Evolutionary conservation across 2,329 filamentous ascomycete genomes (phyloP).

Genomic region (Colletotrichum siamense): DNA sequence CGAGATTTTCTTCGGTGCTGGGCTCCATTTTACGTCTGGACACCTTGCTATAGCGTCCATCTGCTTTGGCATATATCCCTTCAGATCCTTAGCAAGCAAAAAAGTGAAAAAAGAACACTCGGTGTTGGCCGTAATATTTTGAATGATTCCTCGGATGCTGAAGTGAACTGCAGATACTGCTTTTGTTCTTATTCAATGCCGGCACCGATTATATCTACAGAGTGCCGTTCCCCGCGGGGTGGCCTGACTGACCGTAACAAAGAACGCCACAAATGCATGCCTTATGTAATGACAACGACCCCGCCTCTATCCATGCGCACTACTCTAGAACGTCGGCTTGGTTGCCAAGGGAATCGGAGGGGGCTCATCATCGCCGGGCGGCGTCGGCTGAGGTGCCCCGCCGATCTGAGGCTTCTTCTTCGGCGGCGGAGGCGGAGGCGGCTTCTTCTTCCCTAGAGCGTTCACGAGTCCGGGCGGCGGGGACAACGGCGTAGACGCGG

Average conservation of each 20-base stretch:
- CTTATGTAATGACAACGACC: neutral
- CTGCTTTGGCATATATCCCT: slow-evolving; percentile 25
- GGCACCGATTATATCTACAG: neutral
- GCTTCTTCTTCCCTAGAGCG: slow-evolving; percentile 55
- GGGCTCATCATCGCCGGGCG: slow-evolving; percentile 36
- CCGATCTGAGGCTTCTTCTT: slow-evolving; percentile 56
- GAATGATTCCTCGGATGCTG: neutral
- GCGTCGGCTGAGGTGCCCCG: slow-evolving; percentile 11
- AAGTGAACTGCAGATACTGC: neutral
- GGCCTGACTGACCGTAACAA: neutral
- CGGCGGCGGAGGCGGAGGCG: slow-evolving; percentile 54
- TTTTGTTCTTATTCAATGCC: neutral
- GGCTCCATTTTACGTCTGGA: neutral
- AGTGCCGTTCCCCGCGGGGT: neutral
- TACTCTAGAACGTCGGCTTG: slow-evolving; percentile 48
- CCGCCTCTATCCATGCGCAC: neutral
- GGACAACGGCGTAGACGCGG: neutral
- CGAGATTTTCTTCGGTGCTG: slow-evolving; percentile 15
- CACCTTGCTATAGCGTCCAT: slow-evolving; percentile 21
- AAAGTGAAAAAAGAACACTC: slow-evolving; percentile 17
- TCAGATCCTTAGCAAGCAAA: slow-evolving; percentile 23
- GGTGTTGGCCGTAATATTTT: slow-evolving; percentile 12
- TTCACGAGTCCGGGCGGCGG: slow-evolving; percentile 21
- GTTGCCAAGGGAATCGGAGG: slow-evolving; percentile 61
- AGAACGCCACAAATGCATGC: slow-evolving; percentile 16